Evolutionary conservation across 139 green algal species (phyloP).

Genomic region (Trebouxia sp.): DNA sequence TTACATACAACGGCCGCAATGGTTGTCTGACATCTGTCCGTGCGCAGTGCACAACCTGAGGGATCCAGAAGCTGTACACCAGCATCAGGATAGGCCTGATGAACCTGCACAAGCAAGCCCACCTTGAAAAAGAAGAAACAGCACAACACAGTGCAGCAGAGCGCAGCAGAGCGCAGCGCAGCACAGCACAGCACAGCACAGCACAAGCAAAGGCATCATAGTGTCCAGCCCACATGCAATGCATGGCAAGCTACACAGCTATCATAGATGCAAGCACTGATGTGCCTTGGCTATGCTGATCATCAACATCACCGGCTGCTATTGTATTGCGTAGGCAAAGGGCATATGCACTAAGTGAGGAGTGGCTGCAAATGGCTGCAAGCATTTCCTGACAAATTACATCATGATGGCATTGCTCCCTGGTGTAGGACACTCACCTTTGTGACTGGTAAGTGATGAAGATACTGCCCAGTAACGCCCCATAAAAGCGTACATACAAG

Average conservation of each 20-base stretch:
- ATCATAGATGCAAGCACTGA: too few species aligned
- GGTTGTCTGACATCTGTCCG: slow-evolving; percentile 61
- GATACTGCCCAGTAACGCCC: slow-evolving; percentile 58
- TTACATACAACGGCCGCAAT: slow-evolving; percentile 72
- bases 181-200: background rate
- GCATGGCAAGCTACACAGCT: too few species aligned
- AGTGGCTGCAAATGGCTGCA: too few species aligned
- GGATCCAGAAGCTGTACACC: slow-evolving; percentile 81
- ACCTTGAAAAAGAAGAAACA: background rate
- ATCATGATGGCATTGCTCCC: too few species aligned
- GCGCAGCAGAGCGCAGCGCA: background rate
- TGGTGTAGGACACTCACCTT: slow-evolving; percentile 5
- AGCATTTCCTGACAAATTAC: too few species aligned
- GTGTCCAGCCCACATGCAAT: too few species aligned
- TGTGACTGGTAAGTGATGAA: slow-evolving; percentile 61
- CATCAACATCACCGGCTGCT: too few species aligned
- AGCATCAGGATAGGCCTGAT: slow-evolving; percentile 38
- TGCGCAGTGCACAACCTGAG: slow-evolving; percentile 79
- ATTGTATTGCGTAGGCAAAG: too few species aligned
- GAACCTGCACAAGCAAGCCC: background rate
- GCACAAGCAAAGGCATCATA: too few species aligned
- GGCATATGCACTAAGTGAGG: too few species aligned
- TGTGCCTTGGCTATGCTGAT: too few species aligned
- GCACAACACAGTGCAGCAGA: background rate
- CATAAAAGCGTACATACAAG: slow-evolving; percentile 89